Evolutionary conservation across 2,329 filamentous ascomycete species (phyloP), one percentile per base, ranked within the genome.

Genomic region (Cryphonectria nitschkei): DNA sequence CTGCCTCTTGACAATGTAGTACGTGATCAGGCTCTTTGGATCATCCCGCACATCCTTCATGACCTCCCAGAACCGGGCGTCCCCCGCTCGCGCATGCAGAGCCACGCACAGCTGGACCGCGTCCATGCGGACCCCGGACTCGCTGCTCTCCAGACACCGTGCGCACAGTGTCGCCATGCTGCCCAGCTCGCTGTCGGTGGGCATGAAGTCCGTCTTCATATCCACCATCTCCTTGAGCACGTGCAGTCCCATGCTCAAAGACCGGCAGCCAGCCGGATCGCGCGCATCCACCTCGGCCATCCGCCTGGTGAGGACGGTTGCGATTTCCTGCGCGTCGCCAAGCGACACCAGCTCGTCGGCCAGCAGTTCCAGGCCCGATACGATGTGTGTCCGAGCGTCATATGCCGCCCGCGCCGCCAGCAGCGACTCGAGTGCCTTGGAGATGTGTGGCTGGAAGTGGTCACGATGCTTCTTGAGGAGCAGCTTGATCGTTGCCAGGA

Each of bases 41-140:
- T 93, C 92, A 74, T 94, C 92, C 76, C 88, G 87, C 43, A 92
- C 85, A 13, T 82, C 86, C 70, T 84, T 87, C 76, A 94, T 84
- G 34, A 86, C 85, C 46, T 86, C 86, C 92, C 92, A 95, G 78
- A 95, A 95, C 41, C 76, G 77, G 13, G 76, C 80, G 68, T 90
- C 88, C 16, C 89, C 89, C 11, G 91, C 84, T 14, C 87, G 81
- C 63, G 85, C 84, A 78, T 94, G 91, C 72, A 94, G 81, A 71
- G 90, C 89, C 37, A 94, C 89, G 75, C 92, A 94, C n/a, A 94
- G 84, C 78, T 93, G 89, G 62, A 94, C 90, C n/a, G 92, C 91
- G 72, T 93, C 92, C 85, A 93, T 92, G 56, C 89, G 84, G 9
- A 91, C 89, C 8, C 86, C 88, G 64, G 87, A 89, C 76, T 90